Conservation (phyloP, 2,329 filamentous ascomycete species). For the Pestalotiopsis sp. region DNA sequence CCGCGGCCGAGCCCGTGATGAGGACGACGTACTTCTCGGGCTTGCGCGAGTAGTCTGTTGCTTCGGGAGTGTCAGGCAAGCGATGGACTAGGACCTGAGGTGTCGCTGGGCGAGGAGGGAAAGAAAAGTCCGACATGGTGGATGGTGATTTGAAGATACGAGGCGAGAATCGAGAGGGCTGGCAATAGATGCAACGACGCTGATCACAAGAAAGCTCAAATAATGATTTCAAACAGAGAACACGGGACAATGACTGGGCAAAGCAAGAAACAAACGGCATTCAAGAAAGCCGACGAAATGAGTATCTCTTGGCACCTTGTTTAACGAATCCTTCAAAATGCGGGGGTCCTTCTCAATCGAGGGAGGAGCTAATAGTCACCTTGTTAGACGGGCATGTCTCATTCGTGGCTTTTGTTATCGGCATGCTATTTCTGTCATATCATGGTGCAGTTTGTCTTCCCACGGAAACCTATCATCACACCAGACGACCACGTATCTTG, state of each 20-base stretch:
- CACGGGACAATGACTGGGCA: too few species aligned
- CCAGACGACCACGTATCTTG: too few species aligned
- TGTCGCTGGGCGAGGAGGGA: slow-evolving; percentile 21
- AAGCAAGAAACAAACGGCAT: background rate
- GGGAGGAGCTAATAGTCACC: background rate
- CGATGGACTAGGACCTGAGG: slow-evolving; percentile 28
- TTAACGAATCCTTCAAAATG: background rate
- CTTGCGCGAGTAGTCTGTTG: slow-evolving; percentile 1
- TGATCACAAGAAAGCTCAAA: too few species aligned
- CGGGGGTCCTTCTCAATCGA: background rate
- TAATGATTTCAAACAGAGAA: too few species aligned
- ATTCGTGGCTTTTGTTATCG: background rate
- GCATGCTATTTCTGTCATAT: background rate
- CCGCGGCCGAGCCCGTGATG: slow-evolving; percentile 26
- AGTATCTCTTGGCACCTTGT: background rate
- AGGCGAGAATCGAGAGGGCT: too few species aligned
- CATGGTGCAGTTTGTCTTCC: background rate
- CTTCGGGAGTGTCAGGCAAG: slow-evolving; percentile 25
- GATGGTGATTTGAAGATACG: background rate
- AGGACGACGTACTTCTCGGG: slow-evolving; percentile 30
- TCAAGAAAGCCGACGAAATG: background rate
- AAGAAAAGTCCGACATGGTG: background rate
- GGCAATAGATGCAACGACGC: too few species aligned
- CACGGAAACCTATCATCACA: background rate
- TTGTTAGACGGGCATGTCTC: background rate